Base-by-base conservation (phyloP, 208 protist species). In the Crithidia sp. region DNA sequence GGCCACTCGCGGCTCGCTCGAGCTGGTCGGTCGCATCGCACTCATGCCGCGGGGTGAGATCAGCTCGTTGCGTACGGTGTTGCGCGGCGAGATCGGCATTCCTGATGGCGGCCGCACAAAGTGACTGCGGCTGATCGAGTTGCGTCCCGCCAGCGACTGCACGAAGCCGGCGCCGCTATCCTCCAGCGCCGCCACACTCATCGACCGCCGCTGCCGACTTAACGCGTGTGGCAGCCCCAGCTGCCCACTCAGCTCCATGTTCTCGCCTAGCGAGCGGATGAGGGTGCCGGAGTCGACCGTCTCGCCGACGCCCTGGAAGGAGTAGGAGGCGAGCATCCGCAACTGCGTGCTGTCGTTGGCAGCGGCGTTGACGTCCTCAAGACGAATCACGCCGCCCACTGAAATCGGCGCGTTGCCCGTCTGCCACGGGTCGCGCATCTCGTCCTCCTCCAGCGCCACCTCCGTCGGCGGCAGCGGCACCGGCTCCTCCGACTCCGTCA, bases 401-500 rank as follows among this genome's bases (percentile, higher is more conserved):
- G 59, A 50, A 39, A 82, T 58, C 16, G 61, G 72, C 2, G 70
- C 62, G 40, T 74, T 71, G 36, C 37, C 16, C 16, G 17, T 57
- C 28, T 78, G 61, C 43, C 67, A 67, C n/a, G 64, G 56, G 37
- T 76, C 68, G 14, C 70, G 66, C 17, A 71, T 28, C 40, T 57
- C 45, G 19, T 74, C 56, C 12, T 66, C 65, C 63, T 67, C 74
- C 2, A 75, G 55, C 17, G 64, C 71, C 39, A 47, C 43, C 49
- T 74, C 49, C 45, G 41, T 66, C 6, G 54, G 54, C 10, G 37
- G 49, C 37, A 77, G n/a, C 12, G 50, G 17, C 47, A 43, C 9
- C 7, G 49, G 49, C 9, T 63, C 73, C 37, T 76, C 82, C n/a
- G 88, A 83, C 58, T 87, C 84, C 37, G 85, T 85, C 44, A 94